A percentile compares a stretch with the other conserved stretches of the same genome.
phyloP scores from a whole-genome alignment of 2,329 filamentous ascomycete genomes.

The Emergomyces orientalis region DNA sequence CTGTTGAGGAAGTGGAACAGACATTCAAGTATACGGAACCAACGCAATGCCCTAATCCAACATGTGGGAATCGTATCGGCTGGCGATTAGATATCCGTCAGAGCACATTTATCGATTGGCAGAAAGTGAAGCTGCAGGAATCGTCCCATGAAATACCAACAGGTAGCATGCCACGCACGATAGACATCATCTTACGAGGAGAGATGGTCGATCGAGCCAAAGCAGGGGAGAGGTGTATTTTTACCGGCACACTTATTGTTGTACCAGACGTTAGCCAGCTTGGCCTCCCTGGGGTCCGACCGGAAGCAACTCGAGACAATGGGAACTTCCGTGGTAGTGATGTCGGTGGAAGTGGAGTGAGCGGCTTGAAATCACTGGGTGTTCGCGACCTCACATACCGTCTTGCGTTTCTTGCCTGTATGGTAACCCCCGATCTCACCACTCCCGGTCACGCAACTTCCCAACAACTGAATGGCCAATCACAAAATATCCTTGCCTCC shows the following conservation, averaged over 20 bases:
- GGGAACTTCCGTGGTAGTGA: slow-evolving; percentile 66
- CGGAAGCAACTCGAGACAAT: slow-evolving; percentile 77
- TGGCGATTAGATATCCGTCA: slow-evolving; percentile 96
- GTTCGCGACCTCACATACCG: slow-evolving; percentile 92
- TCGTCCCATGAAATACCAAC: slow-evolving; percentile 98
- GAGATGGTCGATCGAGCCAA: slow-evolving; percentile 97
- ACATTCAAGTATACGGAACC: slow-evolving; percentile 97
- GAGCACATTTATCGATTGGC: slow-evolving; percentile 98
- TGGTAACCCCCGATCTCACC: slow-evolving; percentile 83
- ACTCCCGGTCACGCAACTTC: slow-evolving; percentile 66
- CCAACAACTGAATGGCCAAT: slow-evolving; percentile 60
- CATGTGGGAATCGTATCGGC: slow-evolving; percentile 79
- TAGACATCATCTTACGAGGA: slow-evolving; percentile 91
- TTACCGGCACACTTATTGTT: slow-evolving; percentile 91
- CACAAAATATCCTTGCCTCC: slow-evolving; percentile 74
- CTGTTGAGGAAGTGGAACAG: slow-evolving; percentile 87
- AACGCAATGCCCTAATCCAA: slow-evolving; percentile 82
- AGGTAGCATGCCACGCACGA: slow-evolving; percentile 94
- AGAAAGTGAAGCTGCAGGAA: slow-evolving; percentile 95
- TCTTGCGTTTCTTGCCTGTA: slow-evolving; percentile 92
- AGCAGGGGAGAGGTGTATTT: slow-evolving; percentile 96
- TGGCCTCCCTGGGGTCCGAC: slow-evolving; percentile 73
- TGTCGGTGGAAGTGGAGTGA: slow-evolving; percentile 73
- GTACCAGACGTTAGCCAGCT: slow-evolving; percentile 95
- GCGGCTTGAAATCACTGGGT: slow-evolving; percentile 82